phyloP scores from a whole-genome alignment of 2,329 filamentous ascomycete genomes.

The Sordariomycetes sp. region DNA sequence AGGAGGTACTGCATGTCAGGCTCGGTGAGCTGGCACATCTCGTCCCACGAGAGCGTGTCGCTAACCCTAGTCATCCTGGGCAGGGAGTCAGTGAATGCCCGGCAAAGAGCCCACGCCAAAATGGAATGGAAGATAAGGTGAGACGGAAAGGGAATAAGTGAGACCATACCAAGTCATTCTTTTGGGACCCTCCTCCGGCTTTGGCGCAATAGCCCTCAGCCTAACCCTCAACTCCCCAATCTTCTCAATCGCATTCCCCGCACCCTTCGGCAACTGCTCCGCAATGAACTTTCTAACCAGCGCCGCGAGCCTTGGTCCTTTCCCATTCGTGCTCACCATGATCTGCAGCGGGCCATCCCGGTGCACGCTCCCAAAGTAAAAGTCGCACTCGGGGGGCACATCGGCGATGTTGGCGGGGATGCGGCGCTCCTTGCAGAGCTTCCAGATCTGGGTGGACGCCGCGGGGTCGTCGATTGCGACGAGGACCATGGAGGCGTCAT shows the following conservation, averaged over 20 bases:
- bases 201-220: conserved; percentile 64
- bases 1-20: conserved; percentile 77
- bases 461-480: conserved; percentile 87
- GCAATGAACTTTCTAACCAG: conserved; percentile 77
- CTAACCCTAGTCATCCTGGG: conserved; percentile 82
- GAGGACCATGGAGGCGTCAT: conserved; percentile 74
- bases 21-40: conserved; percentile 71
- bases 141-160: not conserved
- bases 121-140: not conserved
- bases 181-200: conserved; percentile 61
- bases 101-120: not conserved
- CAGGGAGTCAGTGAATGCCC: conserved; percentile 5
- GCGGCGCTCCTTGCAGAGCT: conserved; percentile 72
- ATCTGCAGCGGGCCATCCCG: conserved; percentile 91
- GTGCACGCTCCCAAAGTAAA: conserved; percentile 95
- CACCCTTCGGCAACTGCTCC: conserved; percentile 58
- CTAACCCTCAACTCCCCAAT: conserved; percentile 71
- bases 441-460: conserved; percentile 85
- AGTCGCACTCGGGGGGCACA: conserved; percentile 92
- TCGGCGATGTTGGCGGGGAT: conserved; percentile 94
- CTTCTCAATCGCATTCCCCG: conserved; percentile 73
- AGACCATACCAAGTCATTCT: conserved; percentile 80
- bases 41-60: conserved; percentile 72
- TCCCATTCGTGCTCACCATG: conserved; percentile 98
- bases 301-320: conserved; percentile 81